A percentile compares a stretch with the other conserved stretches of the same genome.
phyloP scores from a whole-genome alignment of 2,329 filamentous ascomycete genomes.

The Trichophyton rubrum region DNA sequence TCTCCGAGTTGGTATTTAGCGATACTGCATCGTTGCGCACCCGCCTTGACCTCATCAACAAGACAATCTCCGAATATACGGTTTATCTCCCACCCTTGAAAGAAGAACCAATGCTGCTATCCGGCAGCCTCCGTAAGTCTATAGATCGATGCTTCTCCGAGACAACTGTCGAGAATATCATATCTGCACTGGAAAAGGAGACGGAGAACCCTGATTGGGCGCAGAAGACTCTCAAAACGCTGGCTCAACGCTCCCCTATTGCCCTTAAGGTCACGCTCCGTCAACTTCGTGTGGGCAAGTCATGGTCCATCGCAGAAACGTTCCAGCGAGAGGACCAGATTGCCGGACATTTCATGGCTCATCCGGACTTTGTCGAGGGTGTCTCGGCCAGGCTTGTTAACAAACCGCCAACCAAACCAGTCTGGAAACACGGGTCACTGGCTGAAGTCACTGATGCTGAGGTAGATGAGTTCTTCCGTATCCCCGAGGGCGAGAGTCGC shows the following conservation, averaged over 20 bases:
- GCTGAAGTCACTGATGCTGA: slow-evolving; percentile 49
- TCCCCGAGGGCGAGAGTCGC: slow-evolving; percentile 32
- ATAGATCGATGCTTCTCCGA: slow-evolving; percentile 75
- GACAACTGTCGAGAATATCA: slow-evolving; percentile 55
- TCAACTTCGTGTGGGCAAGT: slow-evolving; percentile 63
- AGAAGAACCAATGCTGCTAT: slow-evolving; percentile 53
- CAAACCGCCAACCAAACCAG: slow-evolving; percentile 52
- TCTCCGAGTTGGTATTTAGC: slow-evolving; percentile 78
- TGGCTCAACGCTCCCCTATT: slow-evolving; percentile 70
- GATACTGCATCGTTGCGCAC: slow-evolving; percentile 55
- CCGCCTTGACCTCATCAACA: slow-evolving; percentile 62
- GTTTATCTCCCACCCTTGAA: slow-evolving; percentile 58
- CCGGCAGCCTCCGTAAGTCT: slow-evolving; percentile 58
- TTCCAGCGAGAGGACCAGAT: slow-evolving; percentile 81
- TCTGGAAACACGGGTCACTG: slow-evolving; percentile 65
- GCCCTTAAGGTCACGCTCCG: slow-evolving; percentile 71
- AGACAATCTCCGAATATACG: slow-evolving; percentile 81
- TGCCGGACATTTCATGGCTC: slow-evolving; percentile 74
- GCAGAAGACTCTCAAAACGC: slow-evolving; percentile 57
- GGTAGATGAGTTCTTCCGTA: slow-evolving; percentile 58
- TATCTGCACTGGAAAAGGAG: slow-evolving; percentile 50
- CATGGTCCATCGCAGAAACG: slow-evolving; percentile 71
- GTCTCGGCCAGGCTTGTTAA: slow-evolving; percentile 69
- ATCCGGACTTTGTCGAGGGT: slow-evolving; percentile 83
- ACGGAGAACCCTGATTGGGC: slow-evolving; percentile 59